A percentile compares a stretch with the other conserved stretches of the same genome.
Evolutionary conservation across 2,329 filamentous ascomycete genomes (phyloP).

Genomic region (Cercospora sesami): DNA sequence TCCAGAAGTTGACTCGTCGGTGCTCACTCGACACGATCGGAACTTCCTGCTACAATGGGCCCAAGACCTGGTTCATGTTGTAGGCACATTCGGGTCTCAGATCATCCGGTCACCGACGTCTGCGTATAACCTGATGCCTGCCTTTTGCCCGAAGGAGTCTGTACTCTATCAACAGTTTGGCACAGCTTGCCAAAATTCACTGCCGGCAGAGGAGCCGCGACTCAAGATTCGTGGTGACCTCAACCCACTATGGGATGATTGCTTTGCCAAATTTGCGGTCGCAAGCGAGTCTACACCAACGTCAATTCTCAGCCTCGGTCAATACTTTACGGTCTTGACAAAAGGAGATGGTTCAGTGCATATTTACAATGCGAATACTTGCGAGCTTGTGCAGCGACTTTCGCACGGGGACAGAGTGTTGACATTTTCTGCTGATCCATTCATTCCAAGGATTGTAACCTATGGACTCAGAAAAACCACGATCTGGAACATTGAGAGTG

Average conservation of each 20-base stretch:
- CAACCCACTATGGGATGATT: not conserved
- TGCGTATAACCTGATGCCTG: not conserved
- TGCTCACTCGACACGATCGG: too few relatives aligned
- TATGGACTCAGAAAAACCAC: not conserved
- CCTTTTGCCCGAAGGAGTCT: not conserved
- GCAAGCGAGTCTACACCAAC: not conserved
- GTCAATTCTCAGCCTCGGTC: not conserved
- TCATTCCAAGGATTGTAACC: not conserved
- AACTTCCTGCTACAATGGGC: not conserved
- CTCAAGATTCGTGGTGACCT: not conserved
- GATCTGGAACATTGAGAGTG: not conserved
- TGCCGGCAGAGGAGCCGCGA: not conserved
- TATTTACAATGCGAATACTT: not conserved
- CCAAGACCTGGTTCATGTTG: not conserved
- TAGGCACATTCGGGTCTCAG: not conserved
- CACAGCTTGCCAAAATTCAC: not conserved
- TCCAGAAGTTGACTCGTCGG: too few relatives aligned
- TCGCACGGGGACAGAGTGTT: not conserved
- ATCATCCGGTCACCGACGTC: not conserved
- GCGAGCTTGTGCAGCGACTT: not conserved
- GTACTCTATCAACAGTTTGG: not conserved
- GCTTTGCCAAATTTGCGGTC: not conserved
- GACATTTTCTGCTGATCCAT: not conserved
- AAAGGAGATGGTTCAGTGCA: not conserved
- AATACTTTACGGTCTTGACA: not conserved